These are phyloP conservation scores for Artomyces pyxidatus DNA, from an alignment of 768 basidiomycete species.

Conservation along the genomic window DNA sequence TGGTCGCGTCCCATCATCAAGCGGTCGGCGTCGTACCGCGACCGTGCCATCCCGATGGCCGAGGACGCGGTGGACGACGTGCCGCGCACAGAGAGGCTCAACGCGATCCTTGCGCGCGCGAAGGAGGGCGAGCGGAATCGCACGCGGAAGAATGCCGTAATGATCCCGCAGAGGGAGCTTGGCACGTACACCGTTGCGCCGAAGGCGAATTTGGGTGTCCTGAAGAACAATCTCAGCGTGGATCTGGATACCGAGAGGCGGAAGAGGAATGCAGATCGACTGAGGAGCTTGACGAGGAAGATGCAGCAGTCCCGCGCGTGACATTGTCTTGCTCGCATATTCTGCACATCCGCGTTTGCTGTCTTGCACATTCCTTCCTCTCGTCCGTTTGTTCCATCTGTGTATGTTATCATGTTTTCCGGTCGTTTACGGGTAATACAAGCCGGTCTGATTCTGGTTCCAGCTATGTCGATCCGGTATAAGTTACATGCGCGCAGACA, in stretches of 20 bases:
- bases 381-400: not conserved
- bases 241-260: slow-evolving; percentile 69
- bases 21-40: slow-evolving; percentile 73
- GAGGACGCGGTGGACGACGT: slow-evolving; percentile 30
- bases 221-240: slow-evolving; percentile 48
- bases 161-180: slow-evolving; percentile 70
- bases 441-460: slow-evolving; percentile 51
- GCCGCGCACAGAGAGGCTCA: slow-evolving; percentile 46
- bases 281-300: slow-evolving; percentile 54
- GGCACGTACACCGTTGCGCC: slow-evolving; percentile 81
- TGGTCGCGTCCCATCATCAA: slow-evolving; percentile 94
- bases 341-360: no score
- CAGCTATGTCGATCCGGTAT: slow-evolving; percentile 30
- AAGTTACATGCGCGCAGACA: no score
- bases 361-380: no score
- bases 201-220: slow-evolving; percentile 41
- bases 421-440: slow-evolving; percentile 77
- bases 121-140: slow-evolving; percentile 61
- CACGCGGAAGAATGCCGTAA: slow-evolving; percentile 71
- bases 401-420: slow-evolving; percentile 34
- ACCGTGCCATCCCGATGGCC: slow-evolving; percentile 58
- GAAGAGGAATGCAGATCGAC: slow-evolving; percentile 64
- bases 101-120: slow-evolving; percentile 60
- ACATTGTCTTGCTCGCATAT: no score
- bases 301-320: slow-evolving; percentile 14